These are phyloP conservation scores for Macrolepiota dolichaula DNA, from an alignment of 768 basidiomycete species.

Conservation along the genomic window DNA sequence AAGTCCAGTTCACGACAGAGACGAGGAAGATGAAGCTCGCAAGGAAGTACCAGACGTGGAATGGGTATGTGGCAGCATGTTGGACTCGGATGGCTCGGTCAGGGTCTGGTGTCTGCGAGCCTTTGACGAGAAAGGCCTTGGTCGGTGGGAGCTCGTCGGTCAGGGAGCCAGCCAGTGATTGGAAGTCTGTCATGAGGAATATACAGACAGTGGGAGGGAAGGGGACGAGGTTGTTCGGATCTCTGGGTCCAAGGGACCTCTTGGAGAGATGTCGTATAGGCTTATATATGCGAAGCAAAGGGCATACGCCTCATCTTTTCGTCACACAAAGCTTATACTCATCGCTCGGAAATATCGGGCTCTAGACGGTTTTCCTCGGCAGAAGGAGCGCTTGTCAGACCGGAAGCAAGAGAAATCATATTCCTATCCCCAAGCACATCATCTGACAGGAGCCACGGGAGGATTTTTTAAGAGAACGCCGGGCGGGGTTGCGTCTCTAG, in stretches of 20 bases:
- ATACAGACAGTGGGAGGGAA: not conserved
- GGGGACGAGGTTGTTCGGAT: no score
- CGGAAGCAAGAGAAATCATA: not conserved
- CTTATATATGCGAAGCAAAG: not conserved
- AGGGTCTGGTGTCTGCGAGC: not conserved
- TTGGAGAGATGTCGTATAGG: no score
- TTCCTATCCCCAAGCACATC: not conserved
- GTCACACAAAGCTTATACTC: no score
- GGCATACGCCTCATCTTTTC: not conserved
- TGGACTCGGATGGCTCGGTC: not conserved
- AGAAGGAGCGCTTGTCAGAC: no score
- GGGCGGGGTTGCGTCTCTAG: not conserved
- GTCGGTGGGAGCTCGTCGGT: not conserved
- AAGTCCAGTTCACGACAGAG: slow-evolving; percentile 29
- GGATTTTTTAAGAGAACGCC: not conserved
- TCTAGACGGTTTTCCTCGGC: no score
- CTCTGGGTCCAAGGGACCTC: no score
- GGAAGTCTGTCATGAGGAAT: not conserved
- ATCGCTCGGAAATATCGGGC: no score
- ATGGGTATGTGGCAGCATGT: slow-evolving; percentile 27
- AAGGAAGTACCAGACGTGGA: slow-evolving; percentile 39
- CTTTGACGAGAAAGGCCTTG: not conserved
- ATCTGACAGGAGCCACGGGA: not conserved
- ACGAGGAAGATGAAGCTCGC: slow-evolving; percentile 39
- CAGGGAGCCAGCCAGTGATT: slow-evolving; percentile 21